Evolutionary conservation across 306 rosid genomes (phyloP).

Genomic region (Corylus heterophylla): DNA sequence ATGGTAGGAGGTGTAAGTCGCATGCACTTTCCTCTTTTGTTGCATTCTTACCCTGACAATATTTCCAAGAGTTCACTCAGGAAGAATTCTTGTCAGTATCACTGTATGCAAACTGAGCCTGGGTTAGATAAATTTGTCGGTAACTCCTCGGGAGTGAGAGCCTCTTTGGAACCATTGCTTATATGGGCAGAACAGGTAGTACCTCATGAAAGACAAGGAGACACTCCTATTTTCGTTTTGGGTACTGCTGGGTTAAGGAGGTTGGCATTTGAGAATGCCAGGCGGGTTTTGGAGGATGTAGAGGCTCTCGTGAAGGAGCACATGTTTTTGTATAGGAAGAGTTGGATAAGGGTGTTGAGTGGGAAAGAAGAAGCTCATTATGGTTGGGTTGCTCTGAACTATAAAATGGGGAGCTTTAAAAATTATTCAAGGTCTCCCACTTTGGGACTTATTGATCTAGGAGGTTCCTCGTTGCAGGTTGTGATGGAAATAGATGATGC

Average conservation of each 20-base stretch:
- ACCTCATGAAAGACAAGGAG: conserved; percentile 45
- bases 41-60: conserved; percentile 62
- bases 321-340: conserved; percentile 45
- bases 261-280: conserved; percentile 40
- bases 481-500: conserved; percentile 52
- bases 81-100: conserved; percentile 66
- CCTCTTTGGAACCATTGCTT: conserved; percentile 71
- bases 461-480: conserved; percentile 85
- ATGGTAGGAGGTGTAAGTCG: conserved; percentile 22
- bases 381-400: conserved; percentile 89
- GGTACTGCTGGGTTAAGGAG: conserved; percentile 85
- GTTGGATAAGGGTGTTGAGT: conserved; percentile 79
- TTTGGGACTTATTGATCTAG: conserved; percentile 81
- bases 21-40: conserved; percentile 51
- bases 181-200: conserved; percentile 60
- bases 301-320: conserved; percentile 52
- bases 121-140: conserved; percentile 71
- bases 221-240: conserved; percentile 66
- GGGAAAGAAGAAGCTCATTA: conserved; percentile 89
- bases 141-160: conserved; percentile 59
- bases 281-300: conserved; percentile 52
- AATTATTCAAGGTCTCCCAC: conserved; percentile 39
- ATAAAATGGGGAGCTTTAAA: conserved; percentile 58
- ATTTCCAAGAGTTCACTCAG: conserved; percentile 40
- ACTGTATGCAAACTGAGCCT: conserved; percentile 85